Evolutionary conservation across 1,284 basidiomycete genomes (phyloP).

Genomic region (Cutaneotrichosporon sp.): DNA sequence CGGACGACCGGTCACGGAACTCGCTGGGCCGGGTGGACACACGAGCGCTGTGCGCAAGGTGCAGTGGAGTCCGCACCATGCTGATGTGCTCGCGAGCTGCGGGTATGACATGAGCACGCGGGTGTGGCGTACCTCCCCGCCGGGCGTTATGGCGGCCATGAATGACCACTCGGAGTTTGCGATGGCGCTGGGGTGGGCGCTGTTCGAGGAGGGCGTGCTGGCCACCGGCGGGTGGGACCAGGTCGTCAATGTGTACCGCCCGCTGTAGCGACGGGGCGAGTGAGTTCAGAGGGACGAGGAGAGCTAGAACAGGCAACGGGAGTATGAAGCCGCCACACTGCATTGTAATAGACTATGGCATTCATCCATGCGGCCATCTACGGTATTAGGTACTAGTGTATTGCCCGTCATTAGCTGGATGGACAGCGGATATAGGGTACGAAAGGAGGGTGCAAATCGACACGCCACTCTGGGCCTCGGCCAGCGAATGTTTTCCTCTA

Average conservation of each 20-base stretch:
- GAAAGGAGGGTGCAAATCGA: too few species aligned
- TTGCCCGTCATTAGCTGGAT: not conserved
- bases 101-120: conserved; percentile 72
- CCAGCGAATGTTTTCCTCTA: not conserved
- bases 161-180: conserved; percentile 91
- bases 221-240: conserved; percentile 90
- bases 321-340: not conserved
- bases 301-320: too few species aligned
- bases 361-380: not conserved
- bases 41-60: conserved; percentile 53
- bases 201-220: conserved; percentile 74
- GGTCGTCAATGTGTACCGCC: conserved; percentile 65
- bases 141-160: conserved; percentile 38
- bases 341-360: conserved; percentile 3
- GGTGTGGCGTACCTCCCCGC: conserved; percentile 49
- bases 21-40: conserved; percentile 47
- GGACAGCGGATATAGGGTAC: too few species aligned
- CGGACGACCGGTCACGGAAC: conserved; percentile 14
- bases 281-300: too few species aligned
- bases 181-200: conserved; percentile 76
- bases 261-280: not conserved
- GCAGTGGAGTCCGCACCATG: conserved; percentile 56
- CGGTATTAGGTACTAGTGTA: conserved; percentile 1
- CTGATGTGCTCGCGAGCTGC: conserved; percentile 58
- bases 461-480: too few species aligned